Evolutionary conservation across 192 early-diverging fungal species (phyloP), one percentile per base, ranked within the genome.

Genomic region (Umbelopsis isabellina): DNA sequence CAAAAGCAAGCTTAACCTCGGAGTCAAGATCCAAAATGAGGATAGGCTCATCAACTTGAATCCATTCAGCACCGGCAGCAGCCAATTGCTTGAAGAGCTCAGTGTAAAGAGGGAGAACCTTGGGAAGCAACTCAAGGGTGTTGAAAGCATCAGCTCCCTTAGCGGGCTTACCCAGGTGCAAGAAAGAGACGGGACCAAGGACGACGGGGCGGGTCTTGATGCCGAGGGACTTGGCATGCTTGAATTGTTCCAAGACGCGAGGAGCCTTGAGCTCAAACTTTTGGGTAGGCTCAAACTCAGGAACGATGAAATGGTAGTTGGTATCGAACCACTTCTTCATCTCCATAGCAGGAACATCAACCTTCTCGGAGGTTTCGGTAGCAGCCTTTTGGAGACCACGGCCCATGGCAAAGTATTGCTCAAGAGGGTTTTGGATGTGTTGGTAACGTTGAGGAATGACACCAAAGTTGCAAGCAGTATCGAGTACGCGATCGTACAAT

Each of bases 251-350:
- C 50, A 98, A 74, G 46, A 92, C 85, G 84, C 94, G 93, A 73
- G 79, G 69, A 67, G 82, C 81, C 46, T 79, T 70, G 67, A 97
- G 84, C 18, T 76, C 77, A 80, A 98, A 97, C 46, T 82, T 74
- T 70, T 93, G 91, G 77, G 84, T 75, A 68, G 88, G 82, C 52
- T 88, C 84, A 67, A 98, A 90, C 82, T 95, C 92, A 27, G 95
- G 94, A 35, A 97, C 95, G 68, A 95, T 94, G 69, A 78, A 87
- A 61, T 83, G 82, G 73, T 86, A 99, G 91, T 99, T 99, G 73
- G 97, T 97, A 82, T 98, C 95, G 79, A 98, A 99, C 95, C 93
- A 99, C 85, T 99, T 99, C 88, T 96, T 96, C 97, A 99, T 99
- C 83, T 98, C 95, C 78, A 95, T 90, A 65, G 96, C 94, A 65